These are phyloP conservation scores for Xerocomus minutiporus DNA, from an alignment of 1,284 basidiomycete genomes.

Conservation along the genomic window DNA sequence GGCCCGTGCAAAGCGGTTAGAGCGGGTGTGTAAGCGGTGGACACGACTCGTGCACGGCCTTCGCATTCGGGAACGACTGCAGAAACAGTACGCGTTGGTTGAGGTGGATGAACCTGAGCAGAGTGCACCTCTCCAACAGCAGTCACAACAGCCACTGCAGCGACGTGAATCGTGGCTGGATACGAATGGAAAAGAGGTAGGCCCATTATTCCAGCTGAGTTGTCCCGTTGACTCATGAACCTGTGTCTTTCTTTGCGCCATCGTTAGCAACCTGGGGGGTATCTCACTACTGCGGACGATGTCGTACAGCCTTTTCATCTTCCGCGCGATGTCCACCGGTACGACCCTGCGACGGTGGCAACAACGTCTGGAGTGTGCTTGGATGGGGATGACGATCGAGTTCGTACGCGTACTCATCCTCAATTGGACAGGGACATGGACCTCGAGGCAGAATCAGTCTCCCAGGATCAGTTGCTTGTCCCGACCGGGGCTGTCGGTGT, in stretches of 20 bases:
- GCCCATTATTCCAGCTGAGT: conserved; percentile 3
- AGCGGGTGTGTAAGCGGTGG: conserved; percentile 87
- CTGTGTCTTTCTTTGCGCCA: background rate
- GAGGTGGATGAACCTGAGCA: conserved; percentile 20
- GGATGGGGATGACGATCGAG: conserved; percentile 3
- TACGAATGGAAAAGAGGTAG: conserved; percentile 22
- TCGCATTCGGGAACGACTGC: conserved; percentile 77
- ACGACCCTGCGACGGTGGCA: conserved; percentile 18
- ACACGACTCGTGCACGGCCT: conserved; percentile 83
- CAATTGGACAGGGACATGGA: background rate
- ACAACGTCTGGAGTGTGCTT: conserved; percentile 8
- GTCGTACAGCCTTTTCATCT: conserved; percentile 68
- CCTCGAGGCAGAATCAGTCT: background rate
- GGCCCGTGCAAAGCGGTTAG: conserved; percentile 71
- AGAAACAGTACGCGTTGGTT: conserved; percentile 69
- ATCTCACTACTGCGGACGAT: conserved; percentile 64
- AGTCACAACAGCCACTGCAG: conserved; percentile 7
- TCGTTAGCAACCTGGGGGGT: conserved; percentile 48
- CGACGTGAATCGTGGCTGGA: conserved; percentile 20
- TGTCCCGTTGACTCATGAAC: background rate
- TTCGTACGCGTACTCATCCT: background rate
- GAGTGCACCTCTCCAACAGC: conserved; percentile 2
- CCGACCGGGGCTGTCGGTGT: conserved; percentile 23
- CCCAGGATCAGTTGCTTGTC: conserved; percentile 6
- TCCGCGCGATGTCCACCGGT: conserved; percentile 51